These are phyloP conservation scores for Lentinula boryana DNA, from an alignment of 768 basidiomycete species.

Conservation along the genomic window DNA sequence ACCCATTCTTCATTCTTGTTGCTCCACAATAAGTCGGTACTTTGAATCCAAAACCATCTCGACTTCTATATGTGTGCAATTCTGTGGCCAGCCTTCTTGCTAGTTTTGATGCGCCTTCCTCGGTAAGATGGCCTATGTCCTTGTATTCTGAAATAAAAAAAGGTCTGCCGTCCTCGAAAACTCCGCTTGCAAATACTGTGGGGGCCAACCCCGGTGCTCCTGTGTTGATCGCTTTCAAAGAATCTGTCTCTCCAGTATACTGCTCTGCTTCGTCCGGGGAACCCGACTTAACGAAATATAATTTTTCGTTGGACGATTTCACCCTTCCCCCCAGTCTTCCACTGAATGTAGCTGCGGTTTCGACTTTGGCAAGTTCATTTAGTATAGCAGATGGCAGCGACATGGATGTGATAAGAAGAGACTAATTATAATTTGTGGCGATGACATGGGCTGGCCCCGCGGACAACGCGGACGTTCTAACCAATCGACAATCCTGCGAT, in stretches of 20 bases:
- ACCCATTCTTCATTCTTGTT: slow-evolving; percentile 66
- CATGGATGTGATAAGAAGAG: background rate
- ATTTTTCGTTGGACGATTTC: slow-evolving; percentile 47
- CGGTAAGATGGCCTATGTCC: slow-evolving; percentile 42
- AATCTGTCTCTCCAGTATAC: slow-evolving; percentile 62
- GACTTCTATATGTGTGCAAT: slow-evolving; percentile 51
- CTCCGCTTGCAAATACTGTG: slow-evolving; percentile 43
- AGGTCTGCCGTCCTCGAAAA: slow-evolving; percentile 35
- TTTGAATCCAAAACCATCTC: slow-evolving; percentile 59
- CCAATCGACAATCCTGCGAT: background rate
- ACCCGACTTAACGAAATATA: slow-evolving; percentile 63
- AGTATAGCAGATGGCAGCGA: slow-evolving; percentile 28
- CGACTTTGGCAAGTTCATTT: slow-evolving; percentile 39
- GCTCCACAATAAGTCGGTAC: slow-evolving; percentile 75
- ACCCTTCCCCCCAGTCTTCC: slow-evolving; percentile 37
- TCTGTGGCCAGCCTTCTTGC: slow-evolving; percentile 62
- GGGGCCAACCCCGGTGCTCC: slow-evolving; percentile 72
- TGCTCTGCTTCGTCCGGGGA: slow-evolving; percentile 50
- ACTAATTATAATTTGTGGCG: no score
- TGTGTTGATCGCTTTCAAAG: slow-evolving; percentile 52
- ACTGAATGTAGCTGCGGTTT: slow-evolving; percentile 44
- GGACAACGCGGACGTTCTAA: no score
- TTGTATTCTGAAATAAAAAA: slow-evolving; percentile 77
- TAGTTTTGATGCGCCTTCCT: slow-evolving; percentile 39
- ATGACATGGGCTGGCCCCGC: no score